Evolutionary conservation across 805 yeast genomes (phyloP).

Genomic region (Ascoidea asiatica): DNA sequence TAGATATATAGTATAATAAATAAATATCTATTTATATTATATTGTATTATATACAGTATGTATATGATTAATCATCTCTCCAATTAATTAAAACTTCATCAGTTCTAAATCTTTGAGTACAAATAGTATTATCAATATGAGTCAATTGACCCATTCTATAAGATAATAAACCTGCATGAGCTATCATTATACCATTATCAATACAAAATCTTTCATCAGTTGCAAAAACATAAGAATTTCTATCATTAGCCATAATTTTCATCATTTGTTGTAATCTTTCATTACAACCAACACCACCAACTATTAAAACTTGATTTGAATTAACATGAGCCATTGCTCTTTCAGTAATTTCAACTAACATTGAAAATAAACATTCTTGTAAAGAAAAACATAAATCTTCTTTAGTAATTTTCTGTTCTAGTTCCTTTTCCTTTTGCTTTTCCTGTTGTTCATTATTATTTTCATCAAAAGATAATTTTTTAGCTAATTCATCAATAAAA

Average conservation of each 20-base stretch:
- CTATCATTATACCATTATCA: slow-evolving; percentile 98
- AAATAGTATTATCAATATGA: slow-evolving; percentile 49
- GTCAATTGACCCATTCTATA: slow-evolving; percentile 59
- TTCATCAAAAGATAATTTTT: slow-evolving; percentile 48
- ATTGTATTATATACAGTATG: not conserved
- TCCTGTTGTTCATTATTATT: slow-evolving; percentile 10
- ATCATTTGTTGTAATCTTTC: slow-evolving; percentile 89
- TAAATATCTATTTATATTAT: too few relatives aligned
- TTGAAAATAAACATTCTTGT: slow-evolving; percentile 86
- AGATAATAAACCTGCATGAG: slow-evolving; percentile 88
- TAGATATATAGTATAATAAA: too few relatives aligned
- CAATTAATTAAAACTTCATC: slow-evolving; percentile 86
- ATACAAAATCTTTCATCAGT: slow-evolving; percentile 96
- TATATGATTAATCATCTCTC: slow-evolving; percentile 45
- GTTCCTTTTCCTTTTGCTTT: slow-evolving; percentile 4
- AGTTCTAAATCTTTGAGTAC: slow-evolving; percentile 88
- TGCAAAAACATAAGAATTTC: slow-evolving; percentile 83
- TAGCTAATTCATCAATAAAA: slow-evolving; percentile 67
- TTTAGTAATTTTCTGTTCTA: slow-evolving; percentile 42
- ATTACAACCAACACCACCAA: slow-evolving; percentile 98
- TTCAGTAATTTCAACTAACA: slow-evolving; percentile 96
- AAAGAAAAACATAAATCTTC: slow-evolving; percentile 88
- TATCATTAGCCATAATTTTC: slow-evolving; percentile 83
- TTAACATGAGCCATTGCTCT: slow-evolving; percentile 97
- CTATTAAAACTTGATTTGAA: slow-evolving; percentile 79